Base-by-base conservation (phyloP, 2,329 filamentous ascomycete genomes). In the Cytospora piceicola region DNA sequence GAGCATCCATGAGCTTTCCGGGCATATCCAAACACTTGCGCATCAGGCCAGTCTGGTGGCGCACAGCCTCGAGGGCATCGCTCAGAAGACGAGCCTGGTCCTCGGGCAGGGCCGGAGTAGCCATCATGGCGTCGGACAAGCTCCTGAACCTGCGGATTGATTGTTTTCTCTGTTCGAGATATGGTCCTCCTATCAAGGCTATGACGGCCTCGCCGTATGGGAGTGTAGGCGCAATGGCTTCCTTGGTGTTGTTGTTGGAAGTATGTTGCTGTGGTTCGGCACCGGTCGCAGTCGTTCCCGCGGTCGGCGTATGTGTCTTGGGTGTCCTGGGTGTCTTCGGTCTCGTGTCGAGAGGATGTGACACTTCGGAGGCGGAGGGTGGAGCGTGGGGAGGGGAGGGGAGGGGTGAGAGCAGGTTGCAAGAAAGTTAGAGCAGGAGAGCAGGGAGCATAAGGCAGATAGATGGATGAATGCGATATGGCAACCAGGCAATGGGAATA, bases 1-100 rank as follows among this genome's bases (percentile, higher is more conserved):
- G 87, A 73, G 95, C 95, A 83, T 99, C 95, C 95, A 99, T 99
- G 71, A 99, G 89, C 86, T 99, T 99, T 70, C 95, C 94, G 8
- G 95, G 94, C 12, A 93, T 96, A 77, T 99, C 96, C 68, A 99
- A 86, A 75, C 94, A 98, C 83, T 96, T 94, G 82, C 94, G 93
- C 95, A 99, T 99, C 77, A 97, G 86, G 75, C 89, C 88, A 67
- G 94, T 95, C 86, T 99, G 96, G 81, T 98, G 94, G 81, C 94
- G 92, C 80, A 99, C 96, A 61, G 97, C 94, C 68, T 91, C 88
- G 79, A 98, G 83, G 75, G 96, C 95, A 90, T 99, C 95, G 82
- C 99, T 95, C 73, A 99, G 90, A 82, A 99, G 88, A 75, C 94
- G 91, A 74, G 92, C 93, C 86, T 90, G 91, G 80, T 94, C 91